Base-by-base conservation (phyloP, 2,329 filamentous ascomycete species). In the Aspergillus udagawae region DNA sequence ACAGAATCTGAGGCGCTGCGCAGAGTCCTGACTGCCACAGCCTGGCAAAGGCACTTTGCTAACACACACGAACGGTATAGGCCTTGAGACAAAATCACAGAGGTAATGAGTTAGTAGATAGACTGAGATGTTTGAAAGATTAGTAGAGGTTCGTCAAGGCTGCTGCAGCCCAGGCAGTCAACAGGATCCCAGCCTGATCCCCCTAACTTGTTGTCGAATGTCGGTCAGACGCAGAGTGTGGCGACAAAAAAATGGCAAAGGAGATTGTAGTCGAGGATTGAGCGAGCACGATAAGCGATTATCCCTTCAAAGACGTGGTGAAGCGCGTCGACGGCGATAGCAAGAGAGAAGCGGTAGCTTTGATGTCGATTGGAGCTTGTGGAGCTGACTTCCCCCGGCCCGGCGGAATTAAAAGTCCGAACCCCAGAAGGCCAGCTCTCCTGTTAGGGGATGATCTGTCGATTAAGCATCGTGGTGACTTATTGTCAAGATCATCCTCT, bases 331-430 rank as follows among this genome's bases (percentile, higher is more conserved):
- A 63, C 55, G 55, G 60, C 53, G 52, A 55, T 54, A 42, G 56
- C 56, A 60, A 60, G 53, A 52, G 52, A 59, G 59, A 52, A 59
- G 57, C 56, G 52, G 21, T 54, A 57, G 60, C 52, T 60, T 59
- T 49, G 53, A 60, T 59, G 58, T 60, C 50, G 57, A 59, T 51
- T 38, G 58, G 54, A 57, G 61, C 56, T 58, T 35, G 56, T 55
- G 58, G 57, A 59, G 53, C 57, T 54, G 49, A 59, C 29, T 44
- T 51, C 50, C 21, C 49, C 48, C 64, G 65, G 64, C 53, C 21
- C 66, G 63, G 67, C 52, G 49, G 32, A 61, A 68, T 60, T 44
- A 35, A 64, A 60, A 51, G 42, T 67, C 66, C 65, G 65, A 12
- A 4, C 41, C 51, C 54, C 54, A 60, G 55, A 53, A 59, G 57